A percentile compares a stretch with the other conserved stretches of the same genome.
Evolutionary conservation across 345 rosid species (phyloP).

Genomic region (Hibiscus syriacus): DNA sequence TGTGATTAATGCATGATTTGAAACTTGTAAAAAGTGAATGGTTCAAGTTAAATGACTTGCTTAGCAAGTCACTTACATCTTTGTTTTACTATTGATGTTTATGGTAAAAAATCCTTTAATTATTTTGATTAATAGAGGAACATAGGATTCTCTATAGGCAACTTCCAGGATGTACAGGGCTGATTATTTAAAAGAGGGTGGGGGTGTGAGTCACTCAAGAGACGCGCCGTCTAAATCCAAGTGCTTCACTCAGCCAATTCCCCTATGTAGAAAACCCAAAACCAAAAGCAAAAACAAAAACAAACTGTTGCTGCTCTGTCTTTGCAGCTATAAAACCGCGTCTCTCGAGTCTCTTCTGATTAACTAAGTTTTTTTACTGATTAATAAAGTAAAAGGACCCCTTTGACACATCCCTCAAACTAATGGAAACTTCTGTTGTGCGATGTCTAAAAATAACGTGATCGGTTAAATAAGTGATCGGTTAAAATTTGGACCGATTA

Average conservation of each 20-base stretch:
- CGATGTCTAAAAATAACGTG: too few relatives aligned
- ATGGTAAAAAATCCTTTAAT: neutral
- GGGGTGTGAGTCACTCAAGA: conserved; percentile 1
- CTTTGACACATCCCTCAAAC: neutral
- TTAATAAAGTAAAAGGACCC: neutral
- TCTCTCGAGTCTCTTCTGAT: conserved; percentile 3
- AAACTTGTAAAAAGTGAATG: neutral
- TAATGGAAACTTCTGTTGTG: too few relatives aligned
- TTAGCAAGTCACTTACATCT: conserved; percentile 15
- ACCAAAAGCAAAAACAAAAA: neutral
- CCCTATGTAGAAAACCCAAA: neutral
- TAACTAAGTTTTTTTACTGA: neutral
- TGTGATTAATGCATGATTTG: neutral
- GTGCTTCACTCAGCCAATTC: neutral
- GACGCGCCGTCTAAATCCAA: conserved; percentile 19
- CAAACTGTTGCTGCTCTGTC: conserved; percentile 71
- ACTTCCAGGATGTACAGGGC: conserved; percentile 42
- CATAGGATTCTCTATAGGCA: conserved; percentile 50
- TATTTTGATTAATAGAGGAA: conserved; percentile 5
- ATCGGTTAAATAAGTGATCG: too few relatives aligned
- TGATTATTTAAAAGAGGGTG: conserved; percentile 1
- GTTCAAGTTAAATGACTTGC: conserved; percentile 12
- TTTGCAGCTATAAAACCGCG: conserved; percentile 51
- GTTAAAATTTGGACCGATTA: too few relatives aligned
- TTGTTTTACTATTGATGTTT: neutral